Base-by-base conservation (phyloP, 257 asterid genomes). In the Gentiana macrophylla region DNA sequence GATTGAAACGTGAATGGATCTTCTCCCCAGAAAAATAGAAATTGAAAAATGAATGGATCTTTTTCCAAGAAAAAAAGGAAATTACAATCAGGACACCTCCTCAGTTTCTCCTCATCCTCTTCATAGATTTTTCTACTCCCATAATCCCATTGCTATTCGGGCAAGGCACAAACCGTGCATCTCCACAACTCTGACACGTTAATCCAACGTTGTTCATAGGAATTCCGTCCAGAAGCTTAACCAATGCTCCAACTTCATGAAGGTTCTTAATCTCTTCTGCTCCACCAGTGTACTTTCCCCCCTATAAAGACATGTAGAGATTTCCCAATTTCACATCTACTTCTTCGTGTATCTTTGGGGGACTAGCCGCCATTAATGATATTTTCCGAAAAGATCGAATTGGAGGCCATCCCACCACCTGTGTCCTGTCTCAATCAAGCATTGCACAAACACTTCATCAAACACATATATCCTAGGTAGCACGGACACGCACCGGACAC, bases 341-440 rank as follows among this genome's bases (percentile, higher is more conserved):
- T 45, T 62, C 63, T 63, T 67, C 77, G 12, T 63, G 70, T 0
- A 35, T 66, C 62, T 70, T 70, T 4, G 59, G 70, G 55, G 76
- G 76, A 74, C 45, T 66, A 52, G 49, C 57, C 5, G 78, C 70
- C 79, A n/a, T n/a, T n/a, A 84, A 79, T n/a, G 77, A 63, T 69
- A 77, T 86, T 88, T 86, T 86, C 8, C 94, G 82, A 67, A 75
- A 81, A 1, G 91, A 79, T 38, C 95, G 77, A 45, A 86, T 84
- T 6, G 95, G 95, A 6, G 95, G 95, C 95, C 95, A 86, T 37
- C 95, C 95, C 60, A 86, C 95, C 73, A n/a, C n/a, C n/a, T n/a
- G n/a, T n/a, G n/a, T n/a, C n/a, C n/a, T n/a, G n/a, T n/a, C n/a
- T n/a, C n/a, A n/a, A n/a, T n/a, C n/a, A n/a, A n/a, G n/a, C n/a